Base-by-base conservation (phyloP, 2,329 filamentous ascomycete genomes). In the Colletotrichum higginsianum region DNA sequence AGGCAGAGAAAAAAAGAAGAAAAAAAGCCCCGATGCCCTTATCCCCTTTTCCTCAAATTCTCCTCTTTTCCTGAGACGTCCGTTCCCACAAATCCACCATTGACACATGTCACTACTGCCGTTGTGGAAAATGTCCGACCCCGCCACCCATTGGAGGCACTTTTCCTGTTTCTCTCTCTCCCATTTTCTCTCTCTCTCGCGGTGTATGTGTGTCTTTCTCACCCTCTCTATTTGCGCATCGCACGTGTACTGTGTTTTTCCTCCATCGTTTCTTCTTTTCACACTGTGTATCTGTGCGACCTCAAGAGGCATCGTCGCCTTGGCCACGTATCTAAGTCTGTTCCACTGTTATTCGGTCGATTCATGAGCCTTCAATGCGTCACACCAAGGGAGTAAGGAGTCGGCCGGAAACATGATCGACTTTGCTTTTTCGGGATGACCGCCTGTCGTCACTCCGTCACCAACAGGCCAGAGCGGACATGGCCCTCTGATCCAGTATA, bases 71-170 rank as follows among this genome's bases (percentile, higher is more conserved):
- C 58, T 63, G 58, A 60, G 23, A 68, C 58, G 44, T 23, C 23
- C 21, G 49, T 55, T 63, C 65, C 63, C 68, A 71, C 65, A 26
- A 40, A 44, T 38, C 42, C 38, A 38, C 15, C 60, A 18, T 38
- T 63, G 58, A 71, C 64, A 68, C 46, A 63, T 71, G 65, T 60
- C 57, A 58, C 35, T 23, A 21, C 61, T 23, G 62, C 18, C 8
- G n/a, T 49, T 38, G 35, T 11, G 35, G 3, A 61, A 69, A 69
- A 46, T 60, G 52, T 61, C 66, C 69, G 69, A 72, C 60, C 30
- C 52, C 52, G 57, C 46, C 57, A 42, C 18, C 57, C 15, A 16
- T 40, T 61, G 44, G 18, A 44, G 30, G 35, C 8, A 11, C 35
- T 38, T 9, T 38, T 38, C 8, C 35, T 11, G 35, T 38, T 38